phyloP scores from a whole-genome alignment of 2,329 filamentous ascomycete species.

The Phyllosticta capitalensis region DNA sequence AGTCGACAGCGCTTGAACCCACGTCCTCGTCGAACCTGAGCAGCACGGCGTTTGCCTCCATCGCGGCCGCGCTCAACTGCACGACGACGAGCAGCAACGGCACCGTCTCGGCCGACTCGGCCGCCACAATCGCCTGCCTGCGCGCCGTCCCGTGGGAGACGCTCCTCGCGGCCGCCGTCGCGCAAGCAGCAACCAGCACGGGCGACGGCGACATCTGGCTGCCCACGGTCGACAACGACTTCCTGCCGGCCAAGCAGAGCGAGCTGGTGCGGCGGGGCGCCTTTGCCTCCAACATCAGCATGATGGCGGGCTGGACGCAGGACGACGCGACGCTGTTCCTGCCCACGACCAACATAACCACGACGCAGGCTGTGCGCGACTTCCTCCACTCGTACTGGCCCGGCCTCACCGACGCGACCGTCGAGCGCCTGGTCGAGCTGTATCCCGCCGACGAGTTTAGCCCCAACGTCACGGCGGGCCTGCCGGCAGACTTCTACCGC shows the following conservation, averaged over 20 bases:
- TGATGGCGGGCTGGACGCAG: constrained; percentile 38
- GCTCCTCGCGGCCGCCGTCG: constrained; percentile 36
- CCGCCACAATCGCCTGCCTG: constrained; percentile 37
- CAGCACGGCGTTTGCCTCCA: constrained; percentile 42
- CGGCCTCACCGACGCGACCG: constrained; percentile 20
- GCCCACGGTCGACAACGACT: constrained; percentile 41
- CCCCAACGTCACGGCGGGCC: constrained; percentile 22
- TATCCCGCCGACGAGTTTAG: constrained; percentile 36
- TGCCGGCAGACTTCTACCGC: constrained; percentile 43
- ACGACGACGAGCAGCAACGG: constrained; percentile 14
- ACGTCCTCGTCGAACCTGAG: constrained; percentile 40
- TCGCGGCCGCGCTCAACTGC: constrained; percentile 40
- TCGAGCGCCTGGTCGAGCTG: constrained; percentile 21
- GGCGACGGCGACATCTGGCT: constrained; percentile 43
- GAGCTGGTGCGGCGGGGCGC: constrained; percentile 31
- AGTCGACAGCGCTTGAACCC: constrained; percentile 42
- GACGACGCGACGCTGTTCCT: constrained; percentile 39
- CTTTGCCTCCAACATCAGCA: constrained; percentile 32
- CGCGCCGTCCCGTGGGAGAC: constrained; percentile 33
- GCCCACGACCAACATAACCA: constrained; percentile 31
- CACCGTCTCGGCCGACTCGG: constrained; percentile 35
- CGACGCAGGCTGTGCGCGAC: constrained; percentile 14
- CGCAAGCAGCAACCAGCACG: constrained; percentile 23
- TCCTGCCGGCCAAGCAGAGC: constrained; percentile 38
- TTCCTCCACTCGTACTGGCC: constrained; percentile 35